These are phyloP conservation scores for Erysimum cheiri DNA, from an alignment of 441 rosid genomes.

Conservation along the genomic window DNA sequence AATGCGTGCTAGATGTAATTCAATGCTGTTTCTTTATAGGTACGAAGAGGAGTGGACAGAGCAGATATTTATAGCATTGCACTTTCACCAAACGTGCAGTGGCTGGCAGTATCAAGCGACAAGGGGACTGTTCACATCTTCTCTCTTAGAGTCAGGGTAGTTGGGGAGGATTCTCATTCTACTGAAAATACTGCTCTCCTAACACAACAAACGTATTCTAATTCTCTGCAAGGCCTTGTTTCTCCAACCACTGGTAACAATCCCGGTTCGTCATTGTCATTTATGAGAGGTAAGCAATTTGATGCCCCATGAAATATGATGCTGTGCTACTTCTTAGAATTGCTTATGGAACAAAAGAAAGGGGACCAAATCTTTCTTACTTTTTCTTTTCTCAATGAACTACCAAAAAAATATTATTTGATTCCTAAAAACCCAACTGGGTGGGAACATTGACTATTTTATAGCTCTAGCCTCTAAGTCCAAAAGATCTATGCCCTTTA, in stretches of 20 bases:
- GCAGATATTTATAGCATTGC: conserved; percentile 86
- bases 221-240: conserved; percentile 66
- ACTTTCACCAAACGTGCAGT: conserved; percentile 74
- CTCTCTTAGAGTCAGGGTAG: conserved; percentile 83
- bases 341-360: conserved; percentile 10
- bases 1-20: conserved; percentile 4
- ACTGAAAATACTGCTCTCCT: conserved; percentile 51
- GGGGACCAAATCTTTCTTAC: background rate
- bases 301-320: conserved; percentile 5
- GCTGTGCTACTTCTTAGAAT: background rate
- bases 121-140: conserved; percentile 89
- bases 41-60: conserved; percentile 83
- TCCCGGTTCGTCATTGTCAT: conserved; percentile 82
- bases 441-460: background rate
- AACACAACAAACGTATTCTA: conserved; percentile 64
- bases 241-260: conserved; percentile 73
- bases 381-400: background rate
- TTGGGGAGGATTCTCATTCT: conserved; percentile 66
- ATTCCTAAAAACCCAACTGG: background rate
- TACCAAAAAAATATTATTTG: background rate
- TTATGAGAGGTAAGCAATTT: conserved; percentile 72
- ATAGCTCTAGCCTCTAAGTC: background rate
- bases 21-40: conserved; percentile 50
- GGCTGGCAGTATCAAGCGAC: conserved; percentile 90
- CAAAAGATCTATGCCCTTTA: conserved; percentile 9